Conservation (phyloP, 2,329 filamentous ascomycete genomes). For the Paraphaeosphaeria sporulosa region DNA sequence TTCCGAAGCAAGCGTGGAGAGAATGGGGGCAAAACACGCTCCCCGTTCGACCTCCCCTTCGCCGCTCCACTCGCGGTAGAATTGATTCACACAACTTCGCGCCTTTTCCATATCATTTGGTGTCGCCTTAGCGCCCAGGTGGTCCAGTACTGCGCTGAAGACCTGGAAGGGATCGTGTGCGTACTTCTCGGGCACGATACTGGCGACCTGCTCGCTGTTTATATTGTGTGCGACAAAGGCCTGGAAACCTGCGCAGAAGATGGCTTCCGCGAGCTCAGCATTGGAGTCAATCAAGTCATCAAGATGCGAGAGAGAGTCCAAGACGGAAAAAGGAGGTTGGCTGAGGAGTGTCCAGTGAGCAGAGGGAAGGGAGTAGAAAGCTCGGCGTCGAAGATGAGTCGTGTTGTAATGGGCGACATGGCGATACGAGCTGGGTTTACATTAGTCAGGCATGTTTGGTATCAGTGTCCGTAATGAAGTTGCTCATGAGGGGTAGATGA, state of each 20-base stretch:
- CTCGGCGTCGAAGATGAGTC: constrained; percentile 87
- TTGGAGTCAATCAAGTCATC: constrained; percentile 92
- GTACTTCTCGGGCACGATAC: constrained; percentile 40
- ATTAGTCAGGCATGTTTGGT: background rate
- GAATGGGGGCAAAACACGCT: constrained; percentile 78
- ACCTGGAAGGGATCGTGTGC: constrained; percentile 38
- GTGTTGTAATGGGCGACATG: constrained; percentile 86
- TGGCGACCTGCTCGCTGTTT: constrained; percentile 43
- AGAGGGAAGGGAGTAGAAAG: constrained; percentile 89
- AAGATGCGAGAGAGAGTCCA: constrained; percentile 78
- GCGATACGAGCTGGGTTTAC: constrained; percentile 75
- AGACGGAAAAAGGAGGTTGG: constrained; percentile 79
- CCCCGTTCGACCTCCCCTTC: constrained; percentile 77
- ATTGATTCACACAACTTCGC: constrained; percentile 87
- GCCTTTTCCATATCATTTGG: constrained; percentile 86
- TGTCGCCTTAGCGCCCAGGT: constrained; percentile 76
- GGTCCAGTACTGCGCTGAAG: constrained; percentile 59
- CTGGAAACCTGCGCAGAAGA: constrained; percentile 63
- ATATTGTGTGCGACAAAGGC: constrained; percentile 42
- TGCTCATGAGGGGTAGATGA: background rate
- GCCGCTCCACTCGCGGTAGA: constrained; percentile 92
- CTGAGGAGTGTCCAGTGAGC: constrained; percentile 85
- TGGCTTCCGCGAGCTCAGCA: constrained; percentile 79
- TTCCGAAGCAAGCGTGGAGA: constrained; percentile 67
- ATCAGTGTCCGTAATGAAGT: background rate